These are phyloP conservation scores for Trichophyton schoenleinii DNA, from an alignment of 2,329 filamentous ascomycete species.

Conservation along the genomic window DNA sequence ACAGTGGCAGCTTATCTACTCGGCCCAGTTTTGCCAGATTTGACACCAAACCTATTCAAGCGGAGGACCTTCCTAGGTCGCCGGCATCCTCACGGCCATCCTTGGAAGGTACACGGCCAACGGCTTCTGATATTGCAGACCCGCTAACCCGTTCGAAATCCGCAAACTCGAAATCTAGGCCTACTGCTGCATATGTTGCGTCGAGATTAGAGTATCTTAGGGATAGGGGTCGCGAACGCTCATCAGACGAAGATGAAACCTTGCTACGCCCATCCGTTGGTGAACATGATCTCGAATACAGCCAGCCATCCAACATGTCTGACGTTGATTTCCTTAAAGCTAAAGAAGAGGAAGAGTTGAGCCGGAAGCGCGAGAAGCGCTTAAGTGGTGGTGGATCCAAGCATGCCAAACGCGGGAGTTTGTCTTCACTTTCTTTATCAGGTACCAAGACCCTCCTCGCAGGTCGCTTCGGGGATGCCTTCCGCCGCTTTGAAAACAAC, in stretches of 20 bases:
- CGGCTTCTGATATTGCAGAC: conserved; percentile 48
- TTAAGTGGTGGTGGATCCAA: conserved; percentile 47
- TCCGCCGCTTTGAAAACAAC: conserved; percentile 70
- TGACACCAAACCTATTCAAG: conserved; percentile 37
- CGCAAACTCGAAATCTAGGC: conserved; percentile 55
- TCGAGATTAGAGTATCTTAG: conserved; percentile 72
- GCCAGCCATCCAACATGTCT: conserved; percentile 46
- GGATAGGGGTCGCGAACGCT: conserved; percentile 53
- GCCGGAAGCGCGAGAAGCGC: conserved; percentile 44
- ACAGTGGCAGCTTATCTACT: conserved; percentile 6
- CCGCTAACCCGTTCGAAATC: conserved; percentile 48
- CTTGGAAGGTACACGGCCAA: conserved; percentile 57
- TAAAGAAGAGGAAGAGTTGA: conserved; percentile 54
- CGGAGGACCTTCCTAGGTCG: conserved; percentile 41
- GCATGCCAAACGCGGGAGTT: conserved; percentile 59
- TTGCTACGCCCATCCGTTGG: conserved; percentile 24
- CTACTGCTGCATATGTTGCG: conserved; percentile 71
- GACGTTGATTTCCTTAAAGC: conserved; percentile 73
- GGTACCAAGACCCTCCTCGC: conserved; percentile 72
- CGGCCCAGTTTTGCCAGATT: conserved; percentile 6
- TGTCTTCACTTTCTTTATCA: conserved; percentile 55
- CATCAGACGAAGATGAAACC: conserved; percentile 28
- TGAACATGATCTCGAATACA: conserved; percentile 24
- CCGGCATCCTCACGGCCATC: conserved; percentile 53
- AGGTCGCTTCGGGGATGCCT: conserved; percentile 84